A percentile compares a stretch with the other conserved stretches of the same genome.
Evolutionary conservation across 2,329 filamentous ascomycete genomes (phyloP).

Genomic region (Calonectria fujianensis): DNA sequence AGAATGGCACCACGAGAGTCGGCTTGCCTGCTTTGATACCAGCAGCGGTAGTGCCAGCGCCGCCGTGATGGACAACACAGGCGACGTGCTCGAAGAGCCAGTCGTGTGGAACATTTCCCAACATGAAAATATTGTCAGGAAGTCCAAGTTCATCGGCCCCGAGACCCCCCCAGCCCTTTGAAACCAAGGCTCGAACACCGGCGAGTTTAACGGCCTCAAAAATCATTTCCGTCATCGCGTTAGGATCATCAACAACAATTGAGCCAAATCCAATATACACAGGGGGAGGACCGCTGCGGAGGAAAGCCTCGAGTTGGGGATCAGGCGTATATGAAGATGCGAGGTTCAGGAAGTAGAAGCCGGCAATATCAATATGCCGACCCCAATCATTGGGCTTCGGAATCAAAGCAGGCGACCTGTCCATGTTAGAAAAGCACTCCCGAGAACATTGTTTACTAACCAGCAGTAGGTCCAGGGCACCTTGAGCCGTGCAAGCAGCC

Average conservation of each 20-base stretch:
- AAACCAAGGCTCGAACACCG: conserved; percentile 86
- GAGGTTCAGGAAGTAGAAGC: conserved; percentile 84
- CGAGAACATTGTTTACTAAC: conserved; percentile 59
- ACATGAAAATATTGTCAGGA: conserved; percentile 87
- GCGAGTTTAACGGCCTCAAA: conserved; percentile 81
- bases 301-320: conserved; percentile 78
- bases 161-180: conserved; percentile 91
- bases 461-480: conserved; percentile 95
- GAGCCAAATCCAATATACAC: conserved; percentile 91
- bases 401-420: conserved; percentile 82
- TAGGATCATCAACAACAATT: conserved; percentile 86
- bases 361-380: conserved; percentile 81
- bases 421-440: conserved; percentile 22
- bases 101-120: conserved; percentile 91
- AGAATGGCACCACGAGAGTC: conserved; percentile 90
- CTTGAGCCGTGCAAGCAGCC: conserved; percentile 82
- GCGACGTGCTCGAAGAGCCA: conserved; percentile 91
- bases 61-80: conserved; percentile 90
- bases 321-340: conserved; percentile 80
- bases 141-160: conserved; percentile 81
- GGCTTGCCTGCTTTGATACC: conserved; percentile 88
- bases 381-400: conserved; percentile 87
- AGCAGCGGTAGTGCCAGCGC: conserved; percentile 90
- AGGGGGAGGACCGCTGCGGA: conserved; percentile 81
- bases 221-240: conserved; percentile 81